phyloP scores from a whole-genome alignment of 2,329 filamentous ascomycete genomes.

The Exutisphaerella laricina region DNA sequence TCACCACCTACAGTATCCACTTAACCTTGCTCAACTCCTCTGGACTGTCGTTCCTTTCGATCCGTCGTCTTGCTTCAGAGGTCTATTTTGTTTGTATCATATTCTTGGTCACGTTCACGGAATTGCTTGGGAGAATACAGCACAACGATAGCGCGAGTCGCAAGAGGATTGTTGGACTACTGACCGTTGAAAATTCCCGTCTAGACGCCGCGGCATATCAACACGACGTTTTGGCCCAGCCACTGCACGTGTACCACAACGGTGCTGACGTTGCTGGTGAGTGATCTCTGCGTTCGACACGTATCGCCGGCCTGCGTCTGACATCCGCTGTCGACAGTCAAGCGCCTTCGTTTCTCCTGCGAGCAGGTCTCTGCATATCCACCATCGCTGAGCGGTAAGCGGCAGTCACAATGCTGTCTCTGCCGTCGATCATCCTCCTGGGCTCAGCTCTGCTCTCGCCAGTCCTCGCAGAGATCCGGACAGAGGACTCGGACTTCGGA shows the following conservation, averaged over 20 bases:
- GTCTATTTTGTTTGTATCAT: neutral
- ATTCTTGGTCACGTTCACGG: neutral
- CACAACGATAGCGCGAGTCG: neutral
- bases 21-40: too few species aligned
- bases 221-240: neutral
- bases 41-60: neutral
- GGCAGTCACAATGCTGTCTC: slow-evolving; percentile 34
- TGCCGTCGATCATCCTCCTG: slow-evolving; percentile 37
- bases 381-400: neutral
- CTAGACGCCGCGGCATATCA: neutral
- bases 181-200: neutral
- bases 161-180: neutral
- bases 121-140: neutral
- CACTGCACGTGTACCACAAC: slow-evolving; percentile 4
- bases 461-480: slow-evolving; percentile 20
- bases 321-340: slow-evolving; percentile 4
- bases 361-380: slow-evolving; percentile 17
- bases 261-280: slow-evolving; percentile 8
- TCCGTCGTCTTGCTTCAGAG: neutral
- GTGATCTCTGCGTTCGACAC: neutral
- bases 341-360: slow-evolving; percentile 10
- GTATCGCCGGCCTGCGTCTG: slow-evolving; percentile 2
- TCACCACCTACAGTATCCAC: too few species aligned
- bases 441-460: slow-evolving; percentile 36
- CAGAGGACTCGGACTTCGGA: slow-evolving; percentile 15